Evolutionary conservation across 345 rosid genomes (phyloP).

Genomic region (Moricandia moricandioides): DNA sequence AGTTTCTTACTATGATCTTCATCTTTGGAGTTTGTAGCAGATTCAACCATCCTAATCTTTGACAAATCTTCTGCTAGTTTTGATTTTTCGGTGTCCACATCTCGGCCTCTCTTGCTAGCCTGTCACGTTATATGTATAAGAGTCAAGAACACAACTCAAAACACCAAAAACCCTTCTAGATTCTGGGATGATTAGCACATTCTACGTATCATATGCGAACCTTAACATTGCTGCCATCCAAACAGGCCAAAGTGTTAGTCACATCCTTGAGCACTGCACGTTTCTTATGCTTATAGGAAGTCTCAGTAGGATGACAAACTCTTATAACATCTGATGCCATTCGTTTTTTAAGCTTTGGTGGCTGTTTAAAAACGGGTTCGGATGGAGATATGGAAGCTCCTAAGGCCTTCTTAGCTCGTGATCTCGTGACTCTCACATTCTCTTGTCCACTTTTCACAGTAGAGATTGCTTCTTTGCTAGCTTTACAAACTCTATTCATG

Average conservation of each 20-base stretch:
- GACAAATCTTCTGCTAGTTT: conserved; percentile 65
- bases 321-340: conserved; percentile 61
- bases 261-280: conserved; percentile 78
- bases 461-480: conserved; percentile 39
- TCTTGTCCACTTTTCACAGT: conserved; percentile 31
- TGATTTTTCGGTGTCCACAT: conserved; percentile 48
- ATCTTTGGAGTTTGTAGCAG: conserved; percentile 37
- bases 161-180: not conserved
- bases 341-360: conserved; percentile 49
- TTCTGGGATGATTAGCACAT: not conserved
- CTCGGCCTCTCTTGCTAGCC: conserved; percentile 39
- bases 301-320: not conserved
- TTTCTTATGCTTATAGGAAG: conserved; percentile 49
- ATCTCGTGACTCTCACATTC: conserved; percentile 55
- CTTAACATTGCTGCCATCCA: conserved; percentile 39
- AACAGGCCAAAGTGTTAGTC: conserved; percentile 37
- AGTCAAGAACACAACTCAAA: not conserved
- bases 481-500: conserved; percentile 40
- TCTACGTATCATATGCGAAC: conserved; percentile 18
- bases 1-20: conserved; percentile 23
- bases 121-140: conserved; percentile 33
- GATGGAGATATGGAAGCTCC: conserved; percentile 46
- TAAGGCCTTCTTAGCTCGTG: conserved; percentile 68
- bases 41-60: conserved; percentile 61
- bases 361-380: conserved; percentile 59